Base-by-base conservation (phyloP, 768 basidiomycete species). In the Tulasnella sp. region DNA sequence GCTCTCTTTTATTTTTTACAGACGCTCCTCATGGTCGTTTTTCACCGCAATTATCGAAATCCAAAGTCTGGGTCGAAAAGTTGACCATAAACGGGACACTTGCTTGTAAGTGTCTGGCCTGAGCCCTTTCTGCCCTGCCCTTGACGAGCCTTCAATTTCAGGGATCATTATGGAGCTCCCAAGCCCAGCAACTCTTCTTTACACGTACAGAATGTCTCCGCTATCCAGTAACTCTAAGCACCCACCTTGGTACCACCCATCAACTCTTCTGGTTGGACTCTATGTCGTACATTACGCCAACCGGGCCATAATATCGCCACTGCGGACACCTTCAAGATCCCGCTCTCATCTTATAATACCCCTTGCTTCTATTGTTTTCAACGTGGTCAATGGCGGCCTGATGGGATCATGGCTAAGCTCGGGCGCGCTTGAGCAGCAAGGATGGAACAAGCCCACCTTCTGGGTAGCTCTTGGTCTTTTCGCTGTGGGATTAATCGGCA, bases 281-380 rank as follows among this genome's bases (percentile, higher is more conserved):
- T 96, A 88, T 84, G 83, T 95, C 72, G 76, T 87, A 0, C 95
- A 98, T 85, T 97, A 98, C 84, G 80, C 88, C 74, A 95, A 97
- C 84, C 93, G 96, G 73, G 90, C 94, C 5, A 77, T 95, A 73
- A 81, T 98, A 42, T 92, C 91, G 1, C 93, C 94, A 7, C 85
- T 97, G 5, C 88, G 93, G 78, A 91, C 94, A 0, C 93, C 95
- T 0, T 90, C 90, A 42, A 89, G 95, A 67, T 92, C 92, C 0
- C 91, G 90, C 78, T 87, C 91, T 15, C 93, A 96, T 84, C 82
- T 94, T 78, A 82, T 85, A 73, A 90, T 97, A 13, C 85, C 90
- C 0, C 48, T 92, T 13, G 78, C 80, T 5, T 92, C 87, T 0
- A 82, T 89, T 4, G 10, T 82, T 0, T 96, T 95, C 88, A 97